Percentiles rank a stretch among this genome's conserved stretches.
These are phyloP conservation scores for Coniferiporia weirii DNA, from an alignment of 1,284 basidiomycete genomes.

Conservation along the genomic window DNA sequence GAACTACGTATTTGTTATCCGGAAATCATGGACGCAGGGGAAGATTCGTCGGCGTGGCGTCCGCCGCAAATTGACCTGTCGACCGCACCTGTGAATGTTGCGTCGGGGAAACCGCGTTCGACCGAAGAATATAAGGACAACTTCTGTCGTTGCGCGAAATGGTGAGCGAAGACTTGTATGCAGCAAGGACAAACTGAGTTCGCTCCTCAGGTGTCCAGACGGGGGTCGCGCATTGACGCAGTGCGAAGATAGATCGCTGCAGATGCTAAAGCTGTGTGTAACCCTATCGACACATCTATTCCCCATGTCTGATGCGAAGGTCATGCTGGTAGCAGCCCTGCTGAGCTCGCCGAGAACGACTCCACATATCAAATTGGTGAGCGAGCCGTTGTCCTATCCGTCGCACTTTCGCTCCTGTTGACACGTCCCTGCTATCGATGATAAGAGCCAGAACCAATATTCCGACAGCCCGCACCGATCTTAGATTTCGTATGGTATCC, in stretches of 20 bases:
- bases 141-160: slow-evolving; percentile 47
- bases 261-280: slow-evolving; percentile 38
- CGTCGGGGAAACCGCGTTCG: neutral
- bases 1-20: neutral
- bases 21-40: neutral
- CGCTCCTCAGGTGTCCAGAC: slow-evolving; percentile 54
- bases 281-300: too few species aligned
- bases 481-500: slow-evolving; percentile 82
- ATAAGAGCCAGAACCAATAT: slow-evolving; percentile 20
- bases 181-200: slow-evolving; percentile 1
- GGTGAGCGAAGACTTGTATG: slow-evolving; percentile 30
- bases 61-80: neutral
- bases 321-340: neutral
- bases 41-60: neutral
- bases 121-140: slow-evolving; percentile 27
- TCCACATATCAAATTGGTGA: neutral
- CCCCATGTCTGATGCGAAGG: too few species aligned
- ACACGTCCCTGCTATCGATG: neutral
- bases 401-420: neutral
- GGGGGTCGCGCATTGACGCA: slow-evolving; percentile 54
- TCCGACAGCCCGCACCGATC: slow-evolving; percentile 61
- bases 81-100: slow-evolving; percentile 1
- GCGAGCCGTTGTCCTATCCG: neutral
- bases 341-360: neutral
- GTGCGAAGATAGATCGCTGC: slow-evolving; percentile 56